Evolutionary conservation across 345 rosid genomes (phyloP).

Genomic region (Lenwebbia sp.): DNA sequence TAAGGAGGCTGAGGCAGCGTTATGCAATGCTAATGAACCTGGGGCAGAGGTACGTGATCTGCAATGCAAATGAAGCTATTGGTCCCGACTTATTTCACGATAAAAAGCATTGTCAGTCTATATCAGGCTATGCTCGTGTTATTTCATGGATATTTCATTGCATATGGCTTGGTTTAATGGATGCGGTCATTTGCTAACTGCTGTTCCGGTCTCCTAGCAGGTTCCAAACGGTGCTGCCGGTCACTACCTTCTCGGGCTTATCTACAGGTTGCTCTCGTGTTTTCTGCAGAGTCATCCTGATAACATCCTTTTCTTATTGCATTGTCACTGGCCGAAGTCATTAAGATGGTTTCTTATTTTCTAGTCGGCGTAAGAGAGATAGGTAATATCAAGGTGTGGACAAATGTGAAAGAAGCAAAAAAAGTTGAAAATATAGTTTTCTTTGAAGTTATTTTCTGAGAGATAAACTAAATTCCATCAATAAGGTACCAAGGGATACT

Average conservation of each 20-base stretch:
- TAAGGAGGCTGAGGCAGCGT: conserved; percentile 78
- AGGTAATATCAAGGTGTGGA: not conserved
- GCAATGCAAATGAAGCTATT: not conserved
- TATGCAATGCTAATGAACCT: conserved; percentile 77
- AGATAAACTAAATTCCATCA: not conserved
- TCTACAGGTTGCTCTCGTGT: conserved; percentile 52
- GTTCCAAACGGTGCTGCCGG: conserved; percentile 98
- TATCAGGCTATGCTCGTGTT: not conserved
- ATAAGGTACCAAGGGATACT: not conserved
- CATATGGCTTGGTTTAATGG: not conserved
- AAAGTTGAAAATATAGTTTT: not conserved
- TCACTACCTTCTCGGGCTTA: conserved; percentile 93
- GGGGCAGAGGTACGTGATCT: conserved; percentile 52
- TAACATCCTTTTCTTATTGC: not conserved
- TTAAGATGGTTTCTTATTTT: not conserved
- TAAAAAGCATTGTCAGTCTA: not conserved
- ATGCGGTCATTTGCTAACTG: not conserved
- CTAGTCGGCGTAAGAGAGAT: not conserved
- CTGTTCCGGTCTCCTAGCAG: conserved; percentile 21
- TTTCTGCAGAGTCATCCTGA: not conserved
- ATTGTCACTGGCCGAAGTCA: not conserved
- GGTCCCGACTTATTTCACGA: not conserved
- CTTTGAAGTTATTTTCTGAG: not conserved
- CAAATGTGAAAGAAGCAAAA: not conserved
- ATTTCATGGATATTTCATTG: not conserved